Evolutionary conservation across 2,329 filamentous ascomycete genomes (phyloP), one percentile per base, ranked within the genome.

Genomic region (Sphaerulina populicola): DNA sequence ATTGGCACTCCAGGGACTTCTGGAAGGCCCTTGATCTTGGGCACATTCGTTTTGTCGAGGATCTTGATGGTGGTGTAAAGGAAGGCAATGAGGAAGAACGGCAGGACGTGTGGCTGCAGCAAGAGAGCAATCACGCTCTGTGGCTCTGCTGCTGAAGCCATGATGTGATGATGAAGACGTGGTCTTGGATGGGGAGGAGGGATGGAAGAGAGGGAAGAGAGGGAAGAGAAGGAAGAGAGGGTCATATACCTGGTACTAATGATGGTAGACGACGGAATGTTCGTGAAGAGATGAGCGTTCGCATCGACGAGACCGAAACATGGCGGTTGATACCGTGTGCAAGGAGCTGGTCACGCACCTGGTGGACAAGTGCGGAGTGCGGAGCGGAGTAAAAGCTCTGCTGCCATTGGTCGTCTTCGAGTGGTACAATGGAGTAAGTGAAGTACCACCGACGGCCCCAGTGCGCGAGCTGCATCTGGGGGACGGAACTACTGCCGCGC

Each of bases 1-100:
- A 76, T 63, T 12, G 73, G 73, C 0, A 72, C 63, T 10, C 73
- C 73, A 5, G 72, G 72, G 6, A 75, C 66, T 56, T 74, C 72
- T 3, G 73, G 73, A 1, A 76, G 56, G 23, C 67, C 68, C 54
- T 75, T 74, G 62, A 76, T 75, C 55, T 72, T 72, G 10, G 73
- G 73, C 15, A 68, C 67, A 51, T 76, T 72, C 4, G 73, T 75
- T 6, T 64, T 65, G 53, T 73, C 73, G 11, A 75, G 65, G 18
- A 72, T 56, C 15, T 66, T 68, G 51, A 72, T 63, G 6, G 68
- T 51, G 41, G 72, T 65, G 57, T 69, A 73, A 2, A 69, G 49
- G 4, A 73, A 48, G 18, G 72, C 65, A 6, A 72, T 60, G 38
- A 71, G 60, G 47, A 70, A 69, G 47, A 72, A 69, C 12, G 68